Evolutionary conservation across 2,329 filamentous ascomycete species (phyloP).

Genomic region (Alternaria burnsii): DNA sequence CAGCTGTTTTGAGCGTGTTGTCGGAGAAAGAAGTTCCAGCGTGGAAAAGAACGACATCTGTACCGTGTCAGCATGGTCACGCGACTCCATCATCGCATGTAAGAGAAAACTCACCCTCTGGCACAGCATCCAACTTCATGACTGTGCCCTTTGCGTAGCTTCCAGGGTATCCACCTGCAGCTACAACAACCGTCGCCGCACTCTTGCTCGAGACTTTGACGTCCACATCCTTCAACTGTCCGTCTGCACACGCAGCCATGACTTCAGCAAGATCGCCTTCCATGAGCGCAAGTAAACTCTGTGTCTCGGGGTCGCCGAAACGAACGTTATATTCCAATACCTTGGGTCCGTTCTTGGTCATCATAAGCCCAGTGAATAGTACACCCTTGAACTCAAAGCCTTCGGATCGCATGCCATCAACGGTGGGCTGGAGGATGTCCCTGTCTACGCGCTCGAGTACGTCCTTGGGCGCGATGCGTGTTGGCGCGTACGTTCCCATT

Average conservation of each 20-base stretch:
- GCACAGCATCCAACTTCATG: conserved; percentile 66
- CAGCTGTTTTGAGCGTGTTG: conserved; percentile 74
- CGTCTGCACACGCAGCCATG: conserved; percentile 83
- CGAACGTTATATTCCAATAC: conserved; percentile 93
- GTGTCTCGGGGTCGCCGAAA: conserved; percentile 91
- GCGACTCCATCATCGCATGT: conserved; percentile 45
- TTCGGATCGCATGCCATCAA: conserved; percentile 87
- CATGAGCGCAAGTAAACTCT: conserved; percentile 83
- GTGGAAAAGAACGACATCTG: conserved; percentile 81
- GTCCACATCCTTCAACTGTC: conserved; percentile 74
- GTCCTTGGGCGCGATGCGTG: conserved; percentile 59
- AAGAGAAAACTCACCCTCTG: conserved; percentile 53
- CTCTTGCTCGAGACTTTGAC: conserved; percentile 74
- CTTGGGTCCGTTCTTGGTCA: conserved; percentile 81
- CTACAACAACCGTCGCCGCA: conserved; percentile 92
- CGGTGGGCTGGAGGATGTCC: conserved; percentile 86
- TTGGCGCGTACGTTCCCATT: conserved; percentile 96
- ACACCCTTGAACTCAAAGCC: conserved; percentile 66
- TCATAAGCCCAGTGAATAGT: conserved; percentile 92
- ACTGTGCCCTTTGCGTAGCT: conserved; percentile 78
- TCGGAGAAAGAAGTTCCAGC: conserved; percentile 78
- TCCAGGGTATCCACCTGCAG: conserved; percentile 89
- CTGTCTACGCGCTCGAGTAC: conserved; percentile 81
- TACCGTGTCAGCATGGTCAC: conserved; percentile 27
- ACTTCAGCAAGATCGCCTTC: conserved; percentile 87